Base-by-base conservation (phyloP, 371 early-diverging fungal species). In the Dichotomocladium elegans region DNA sequence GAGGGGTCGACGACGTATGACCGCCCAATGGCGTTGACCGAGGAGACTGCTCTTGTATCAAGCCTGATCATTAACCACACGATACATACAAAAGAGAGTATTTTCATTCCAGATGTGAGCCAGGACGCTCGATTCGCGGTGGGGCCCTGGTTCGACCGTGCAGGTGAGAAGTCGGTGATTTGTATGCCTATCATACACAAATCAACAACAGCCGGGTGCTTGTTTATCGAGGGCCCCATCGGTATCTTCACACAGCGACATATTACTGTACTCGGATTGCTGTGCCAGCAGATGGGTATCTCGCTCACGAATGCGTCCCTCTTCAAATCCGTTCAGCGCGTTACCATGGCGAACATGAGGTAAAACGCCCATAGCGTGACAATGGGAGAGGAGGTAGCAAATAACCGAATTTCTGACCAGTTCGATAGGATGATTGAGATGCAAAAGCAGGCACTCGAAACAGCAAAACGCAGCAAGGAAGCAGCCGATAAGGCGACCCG, bases 261-360 rank as follows among this genome's bases (percentile, higher is more conserved):
- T 47, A 63, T 82, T 54, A 64, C 75, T 8, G 82, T 82, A 1
- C 63, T 82, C 54, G 80, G 78, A 25, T 37, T 82, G 3, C 31
- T 82, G 10, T 80, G 80, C 37, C 82, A 82, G 25, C 82, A 82
- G 41, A 66, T 82, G 58, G 82, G 82, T 12, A 82, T 82, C 34
- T 82, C 82, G 0, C 76, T 82, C 25, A 74, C 80, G 12, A 82
- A 82, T 31, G 82, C 82, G 0, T 56, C 77, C 26, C 43, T 82
- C 22, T 82, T 80, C 58, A 73, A 73, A 28, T 73, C 74, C 0
- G 58, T 70, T 2, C 74, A 73, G 37, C 68, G 70, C 31, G 70
- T 68, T n/a, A 73, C 74, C 1, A 68, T 55, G 61, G 59, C 68
- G 0, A 70, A 73, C 27, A 51, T 47, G 41, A 58, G 60, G 65